Evolutionary conservation across 176 grass and related monocot genomes (phyloP), one percentile per base, ranked within the genome.

Genomic region (Raddia guianensis): DNA sequence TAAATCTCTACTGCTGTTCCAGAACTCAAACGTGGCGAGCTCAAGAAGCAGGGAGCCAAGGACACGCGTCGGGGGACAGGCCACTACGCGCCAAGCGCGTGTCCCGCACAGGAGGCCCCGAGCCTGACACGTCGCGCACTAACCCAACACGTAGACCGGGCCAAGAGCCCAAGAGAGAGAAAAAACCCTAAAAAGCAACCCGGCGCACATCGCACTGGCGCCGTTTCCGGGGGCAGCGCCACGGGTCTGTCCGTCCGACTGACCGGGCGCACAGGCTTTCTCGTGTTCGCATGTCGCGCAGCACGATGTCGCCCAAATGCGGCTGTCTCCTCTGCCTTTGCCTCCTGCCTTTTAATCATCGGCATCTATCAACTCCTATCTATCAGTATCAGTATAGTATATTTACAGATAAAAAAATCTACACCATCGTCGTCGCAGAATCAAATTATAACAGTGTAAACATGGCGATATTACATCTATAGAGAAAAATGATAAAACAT

Each of bases 31-130:
- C 42, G 59, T 65, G 73, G 12, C 67, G 34, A 1, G 46, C 55
- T 63, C 58, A 1, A 16, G 48, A 49, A 18, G 0, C 7, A 0
- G 4, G 32, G 27, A 27, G 27, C 27, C 27, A 27, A 27, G 27
- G 27, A 72, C 87, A 66, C 78, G 78, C 73, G 87, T 61, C 70
- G 8, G 0, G 7, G 2, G 50, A 3, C 51, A 12, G 14, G 2
- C 63, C 7, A 70, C 54, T 84, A 89, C 70, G 55, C 69, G 87
- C 81, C 87, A 57, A 14, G 70, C 1, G 76, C 82, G 76, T 80
- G 87, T 80, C 78, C 72, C 32, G 27, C 33, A 70, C 40, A 12
- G 66, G 49, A 42, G 1, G 42, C 71, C n/a, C 42, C 18, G 66
- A 66, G 50, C 49, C 27, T 2, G 76, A 49, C 87, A 85, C 87